Evolutionary conservation across 345 rosid genomes (phyloP), one percentile per base, ranked within the genome.

Genomic region (Citrus cavaleriei): DNA sequence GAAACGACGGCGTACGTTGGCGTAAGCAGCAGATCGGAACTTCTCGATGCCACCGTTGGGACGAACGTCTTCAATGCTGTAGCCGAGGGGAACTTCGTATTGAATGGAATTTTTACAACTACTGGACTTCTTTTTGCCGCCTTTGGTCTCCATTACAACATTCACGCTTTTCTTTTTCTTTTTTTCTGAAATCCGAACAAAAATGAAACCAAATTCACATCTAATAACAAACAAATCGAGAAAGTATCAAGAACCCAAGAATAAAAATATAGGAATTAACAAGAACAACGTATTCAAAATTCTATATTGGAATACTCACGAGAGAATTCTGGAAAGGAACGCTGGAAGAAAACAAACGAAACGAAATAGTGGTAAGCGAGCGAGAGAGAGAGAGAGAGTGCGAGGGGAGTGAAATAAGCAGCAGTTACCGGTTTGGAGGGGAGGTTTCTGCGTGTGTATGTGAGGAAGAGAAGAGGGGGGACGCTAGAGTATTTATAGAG

Each of bases 11-110:
- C 46, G 51, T 84, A 90, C 95, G 92, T 91, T 88, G 18, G 94
- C 91, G 92, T 93, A 93, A 37, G 90, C 95, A 89, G 95, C 93
- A 60, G 93, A 91, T 82, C 88, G 86, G 93, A 93, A 91, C 86
- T 91, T 93, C 80, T 93, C 86, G 81, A 89, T 86, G 82, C 97
- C 97, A 79, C 95, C 97, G 90, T 73, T 80, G 16, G 97, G 97
- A 81, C 95, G 94, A 86, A 93, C 86, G 87, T 93, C 94, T 91
- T 93, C 97, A 85, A 91, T 91, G 91, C 88, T 88, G 90, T 93
- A 93, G 42, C 94, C 95, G 74, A 91, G 91, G 30, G 97, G 95
- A 68, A 77, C 90, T 89, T 93, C 97, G 92, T 91, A 90, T 42
- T 79, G 89, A 38, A 84, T 24, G 37, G 87, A 82, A 68, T 70